These are phyloP conservation scores for Fonsecaea nubica DNA, from an alignment of 2,329 filamentous ascomycete species.

Conservation along the genomic window DNA sequence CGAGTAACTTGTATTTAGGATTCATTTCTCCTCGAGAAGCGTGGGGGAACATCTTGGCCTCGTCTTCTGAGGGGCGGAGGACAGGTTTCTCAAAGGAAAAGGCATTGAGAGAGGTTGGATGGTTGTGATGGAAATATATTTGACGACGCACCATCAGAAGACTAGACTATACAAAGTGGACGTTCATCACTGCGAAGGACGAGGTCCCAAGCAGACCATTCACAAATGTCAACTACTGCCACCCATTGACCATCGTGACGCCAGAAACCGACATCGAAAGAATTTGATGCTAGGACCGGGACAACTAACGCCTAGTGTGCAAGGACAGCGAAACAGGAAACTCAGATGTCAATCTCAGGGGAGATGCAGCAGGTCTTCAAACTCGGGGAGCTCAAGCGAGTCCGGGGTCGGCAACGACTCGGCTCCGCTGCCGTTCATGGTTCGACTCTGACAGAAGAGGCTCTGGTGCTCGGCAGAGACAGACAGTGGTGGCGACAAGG, in stretches of 20 bases:
- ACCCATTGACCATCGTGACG: not conserved
- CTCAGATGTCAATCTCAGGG: not conserved
- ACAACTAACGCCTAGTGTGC: not conserved
- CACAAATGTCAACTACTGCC: not conserved
- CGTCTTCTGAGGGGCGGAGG: too few species aligned
- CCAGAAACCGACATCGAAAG: not conserved
- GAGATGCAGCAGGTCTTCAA: slow-evolving; percentile 16
- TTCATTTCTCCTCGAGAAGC: not conserved
- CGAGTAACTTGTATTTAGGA: not conserved
- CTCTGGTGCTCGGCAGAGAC: not conserved
- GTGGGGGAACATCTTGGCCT: not conserved
- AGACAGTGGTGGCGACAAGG: not conserved
- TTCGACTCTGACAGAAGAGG: not conserved
- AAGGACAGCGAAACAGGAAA: not conserved
- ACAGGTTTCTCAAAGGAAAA: not conserved
- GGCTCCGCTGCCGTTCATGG: not conserved
- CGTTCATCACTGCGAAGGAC: not conserved
- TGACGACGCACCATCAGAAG: not conserved
- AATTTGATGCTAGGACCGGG: not conserved
- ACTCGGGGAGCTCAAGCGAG: not conserved
- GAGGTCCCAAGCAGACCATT: not conserved
- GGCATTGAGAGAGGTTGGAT: not conserved
- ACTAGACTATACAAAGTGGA: not conserved
- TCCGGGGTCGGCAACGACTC: slow-evolving; percentile 4
- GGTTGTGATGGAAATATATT: not conserved